Conservation (phyloP, 345 rosid species). For the Xanthoceras sorbifolium region DNA sequence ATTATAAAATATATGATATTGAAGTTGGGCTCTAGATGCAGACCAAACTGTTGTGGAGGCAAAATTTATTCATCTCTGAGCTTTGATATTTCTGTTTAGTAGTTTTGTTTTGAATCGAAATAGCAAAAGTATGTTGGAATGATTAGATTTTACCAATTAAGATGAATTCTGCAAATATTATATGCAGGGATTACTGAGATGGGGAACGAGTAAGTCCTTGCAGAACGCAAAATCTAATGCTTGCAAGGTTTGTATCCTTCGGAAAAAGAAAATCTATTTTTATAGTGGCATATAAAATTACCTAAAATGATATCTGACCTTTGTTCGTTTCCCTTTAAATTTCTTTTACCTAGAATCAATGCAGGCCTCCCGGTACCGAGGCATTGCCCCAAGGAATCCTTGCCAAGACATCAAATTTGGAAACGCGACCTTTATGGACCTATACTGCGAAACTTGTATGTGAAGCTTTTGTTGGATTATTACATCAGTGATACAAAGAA, state of each 20-base stretch:
- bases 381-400: slow-evolving; percentile 71
- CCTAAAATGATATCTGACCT: slow-evolving; percentile 14
- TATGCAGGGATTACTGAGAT: slow-evolving; percentile 56
- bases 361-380: slow-evolving; percentile 59
- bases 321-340: background rate
- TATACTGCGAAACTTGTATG: slow-evolving; percentile 43
- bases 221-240: slow-evolving; percentile 28
- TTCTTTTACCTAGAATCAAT: slow-evolving; percentile 38
- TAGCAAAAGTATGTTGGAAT: too few species aligned
- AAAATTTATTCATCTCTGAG: background rate
- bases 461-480: background rate
- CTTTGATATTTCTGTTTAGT: background rate
- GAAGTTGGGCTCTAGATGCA: background rate
- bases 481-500: background rate
- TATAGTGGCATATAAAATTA: background rate
- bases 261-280: background rate
- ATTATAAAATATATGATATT: background rate
- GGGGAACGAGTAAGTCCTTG: slow-evolving; percentile 44
- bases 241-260: slow-evolving; percentile 64
- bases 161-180: slow-evolving; percentile 14
- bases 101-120: background rate
- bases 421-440: slow-evolving; percentile 63
- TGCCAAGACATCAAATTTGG: slow-evolving; percentile 54
- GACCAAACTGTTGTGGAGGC: background rate
- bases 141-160: background rate